phyloP scores from a whole-genome alignment of 441 rosid genomes.

The Erodium trifolium region DNA sequence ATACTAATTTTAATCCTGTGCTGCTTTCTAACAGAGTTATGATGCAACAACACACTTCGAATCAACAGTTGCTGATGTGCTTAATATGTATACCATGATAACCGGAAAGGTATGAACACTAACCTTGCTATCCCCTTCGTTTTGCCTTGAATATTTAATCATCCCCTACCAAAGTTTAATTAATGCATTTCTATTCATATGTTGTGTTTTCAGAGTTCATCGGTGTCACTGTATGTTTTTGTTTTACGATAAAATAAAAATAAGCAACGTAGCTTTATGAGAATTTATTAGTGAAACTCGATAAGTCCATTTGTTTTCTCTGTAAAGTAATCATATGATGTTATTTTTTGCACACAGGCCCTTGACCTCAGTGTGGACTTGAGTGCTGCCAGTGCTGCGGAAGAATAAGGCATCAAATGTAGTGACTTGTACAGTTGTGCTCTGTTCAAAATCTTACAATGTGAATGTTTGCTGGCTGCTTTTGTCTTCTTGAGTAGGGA shows the following conservation, averaged over 20 bases:
- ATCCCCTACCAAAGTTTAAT: too few relatives aligned
- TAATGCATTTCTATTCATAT: too few relatives aligned
- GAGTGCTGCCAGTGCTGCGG: slow-evolving; percentile 4
- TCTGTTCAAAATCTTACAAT: neutral
- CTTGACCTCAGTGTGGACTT: slow-evolving; percentile 4
- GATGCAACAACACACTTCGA: slow-evolving; percentile 67
- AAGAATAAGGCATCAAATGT: neutral
- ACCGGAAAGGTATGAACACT: slow-evolving; percentile 49
- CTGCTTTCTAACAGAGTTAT: slow-evolving; percentile 35
- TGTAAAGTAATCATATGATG: neutral
- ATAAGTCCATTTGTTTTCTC: neutral
- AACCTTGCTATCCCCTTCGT: neutral
- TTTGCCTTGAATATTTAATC: too few relatives aligned
- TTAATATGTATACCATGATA: slow-evolving; percentile 49
- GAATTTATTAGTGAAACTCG: too few relatives aligned
- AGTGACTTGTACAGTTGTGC: neutral
- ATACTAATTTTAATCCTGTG: slow-evolving; percentile 1
- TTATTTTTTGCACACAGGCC: neutral
- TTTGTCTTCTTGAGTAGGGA: neutral
- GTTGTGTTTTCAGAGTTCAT: too few relatives aligned
- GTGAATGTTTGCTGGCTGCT: neutral
- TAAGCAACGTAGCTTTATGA: too few relatives aligned
- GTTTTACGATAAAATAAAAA: too few relatives aligned
- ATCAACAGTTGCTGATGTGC: slow-evolving; percentile 47
- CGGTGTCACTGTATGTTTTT: too few relatives aligned